Percentiles rank a stretch among this genome's conserved stretches.
These are phyloP conservation scores for Polymyxa betae DNA, from an alignment of 208 protist genomes.

Conservation along the genomic window DNA sequence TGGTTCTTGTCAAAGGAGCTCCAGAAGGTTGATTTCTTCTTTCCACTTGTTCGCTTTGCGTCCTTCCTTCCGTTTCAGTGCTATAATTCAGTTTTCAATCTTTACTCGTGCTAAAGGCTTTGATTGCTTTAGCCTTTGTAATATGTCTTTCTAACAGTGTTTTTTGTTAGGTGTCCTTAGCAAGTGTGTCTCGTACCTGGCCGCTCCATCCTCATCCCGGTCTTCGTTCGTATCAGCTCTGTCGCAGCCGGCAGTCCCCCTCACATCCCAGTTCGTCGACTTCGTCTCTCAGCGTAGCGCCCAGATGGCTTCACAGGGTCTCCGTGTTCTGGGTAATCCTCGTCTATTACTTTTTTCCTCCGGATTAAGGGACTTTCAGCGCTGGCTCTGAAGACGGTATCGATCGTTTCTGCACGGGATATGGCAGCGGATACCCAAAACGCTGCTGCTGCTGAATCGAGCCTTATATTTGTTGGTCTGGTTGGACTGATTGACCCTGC, in stretches of 20 bases:
- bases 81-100: background rate
- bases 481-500: constrained; percentile 88
- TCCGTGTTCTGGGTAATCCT: constrained; percentile 13
- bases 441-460: constrained; percentile 57
- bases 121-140: background rate
- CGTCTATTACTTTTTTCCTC: background rate
- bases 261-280: background rate
- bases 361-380: background rate
- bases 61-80: background rate
- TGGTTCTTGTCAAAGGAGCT: constrained; percentile 12
- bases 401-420: background rate
- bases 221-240: background rate
- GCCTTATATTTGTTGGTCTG: constrained; percentile 67
- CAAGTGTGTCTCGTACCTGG: background rate
- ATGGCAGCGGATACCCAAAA: background rate
- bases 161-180: background rate
- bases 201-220: background rate
- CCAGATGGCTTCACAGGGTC: constrained; percentile 3
- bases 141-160: background rate
- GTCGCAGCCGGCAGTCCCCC: background rate
- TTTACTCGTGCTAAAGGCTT: background rate
- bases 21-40: background rate
- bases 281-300: background rate
- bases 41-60: background rate
- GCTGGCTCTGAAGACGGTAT: background rate